phyloP scores from a whole-genome alignment of 1,139 yeast species.

The Blastobotrys ciferrii region DNA sequence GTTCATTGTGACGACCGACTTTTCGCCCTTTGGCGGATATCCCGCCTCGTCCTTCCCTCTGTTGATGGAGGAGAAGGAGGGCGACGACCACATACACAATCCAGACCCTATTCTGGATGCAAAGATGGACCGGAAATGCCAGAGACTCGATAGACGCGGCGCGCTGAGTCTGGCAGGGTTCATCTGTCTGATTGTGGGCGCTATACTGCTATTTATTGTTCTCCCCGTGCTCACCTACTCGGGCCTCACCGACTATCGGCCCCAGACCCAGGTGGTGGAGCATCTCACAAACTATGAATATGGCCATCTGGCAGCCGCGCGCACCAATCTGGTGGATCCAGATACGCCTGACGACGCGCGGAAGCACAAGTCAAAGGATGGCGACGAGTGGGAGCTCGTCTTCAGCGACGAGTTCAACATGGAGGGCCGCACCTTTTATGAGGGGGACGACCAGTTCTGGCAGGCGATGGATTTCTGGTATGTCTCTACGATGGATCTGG shows the following conservation, averaged over 20 bases:
- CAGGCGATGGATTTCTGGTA: slow-evolving; percentile 73
- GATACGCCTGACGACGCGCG: slow-evolving; percentile 66
- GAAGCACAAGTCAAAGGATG: slow-evolving; percentile 48
- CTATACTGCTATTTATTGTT: slow-evolving; percentile 61
- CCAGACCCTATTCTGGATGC: slow-evolving; percentile 92
- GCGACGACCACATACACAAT: slow-evolving; percentile 87
- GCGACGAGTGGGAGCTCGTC: slow-evolving; percentile 66
- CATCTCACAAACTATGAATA: slow-evolving; percentile 57
- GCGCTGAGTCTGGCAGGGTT: slow-evolving; percentile 49
- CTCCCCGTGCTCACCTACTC: slow-evolving; percentile 75
- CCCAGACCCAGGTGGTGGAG: slow-evolving; percentile 36
- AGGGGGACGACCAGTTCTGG: slow-evolving; percentile 83
- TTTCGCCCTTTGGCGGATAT: slow-evolving; percentile 89
- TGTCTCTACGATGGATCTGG: slow-evolving; percentile 77
- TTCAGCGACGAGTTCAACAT: slow-evolving; percentile 83
- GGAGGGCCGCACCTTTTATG: slow-evolving; percentile 79
- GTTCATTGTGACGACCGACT: slow-evolving; percentile 40
- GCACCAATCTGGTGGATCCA: slow-evolving; percentile 65
- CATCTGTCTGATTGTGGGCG: slow-evolving; percentile 54
- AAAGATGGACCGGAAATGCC: slow-evolving; percentile 59
- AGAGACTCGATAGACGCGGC: slow-evolving; percentile 49
- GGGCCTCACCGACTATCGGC: slow-evolving; percentile 46
- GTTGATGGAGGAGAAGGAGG: slow-evolving; percentile 83
- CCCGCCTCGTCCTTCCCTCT: slow-evolving; percentile 87
- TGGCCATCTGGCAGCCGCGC: slow-evolving; percentile 58